Conservation (phyloP, 768 basidiomycete species). For the Neoboletus brunneissimus region DNA sequence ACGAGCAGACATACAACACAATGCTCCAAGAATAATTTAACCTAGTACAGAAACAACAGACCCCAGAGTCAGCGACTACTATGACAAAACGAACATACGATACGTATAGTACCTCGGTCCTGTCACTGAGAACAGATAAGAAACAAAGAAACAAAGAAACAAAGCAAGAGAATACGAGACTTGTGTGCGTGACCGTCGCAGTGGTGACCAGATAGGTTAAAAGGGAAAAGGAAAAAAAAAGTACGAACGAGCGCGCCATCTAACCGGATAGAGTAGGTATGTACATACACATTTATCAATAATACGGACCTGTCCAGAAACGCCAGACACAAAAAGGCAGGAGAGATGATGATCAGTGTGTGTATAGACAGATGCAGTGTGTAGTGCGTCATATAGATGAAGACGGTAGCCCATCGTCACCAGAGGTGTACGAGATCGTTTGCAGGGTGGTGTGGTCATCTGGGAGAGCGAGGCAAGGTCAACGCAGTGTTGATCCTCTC, state of each 20-base stretch:
- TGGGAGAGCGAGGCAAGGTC: slow-evolving; percentile 16
- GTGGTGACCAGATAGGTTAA: not conserved
- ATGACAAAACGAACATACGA: not conserved
- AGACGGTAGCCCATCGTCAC: not conserved
- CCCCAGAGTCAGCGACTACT: not conserved
- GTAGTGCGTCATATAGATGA: not conserved
- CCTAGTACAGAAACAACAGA: not conserved
- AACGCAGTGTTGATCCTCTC: slow-evolving; percentile 38
- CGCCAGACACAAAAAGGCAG: not conserved
- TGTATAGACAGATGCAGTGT: not conserved
- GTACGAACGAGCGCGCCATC: not conserved
- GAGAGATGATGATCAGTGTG: not conserved
- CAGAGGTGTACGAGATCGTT: not conserved
- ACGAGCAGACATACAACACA: too few species aligned
- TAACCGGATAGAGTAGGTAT: not conserved
- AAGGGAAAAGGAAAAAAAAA: not conserved
- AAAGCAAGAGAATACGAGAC: not conserved
- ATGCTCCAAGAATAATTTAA: not conserved
- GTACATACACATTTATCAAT: slow-evolving; percentile 1
- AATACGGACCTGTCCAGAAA: not conserved
- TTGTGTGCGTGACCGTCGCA: not conserved
- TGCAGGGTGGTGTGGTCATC: not conserved
- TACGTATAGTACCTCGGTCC: too few species aligned
- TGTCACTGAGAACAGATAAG: not conserved
- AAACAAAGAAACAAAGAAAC: too few species aligned